Evolutionary conservation across 2,329 filamentous ascomycete genomes (phyloP).

Genomic region (Dactylellina drechsleri): DNA sequence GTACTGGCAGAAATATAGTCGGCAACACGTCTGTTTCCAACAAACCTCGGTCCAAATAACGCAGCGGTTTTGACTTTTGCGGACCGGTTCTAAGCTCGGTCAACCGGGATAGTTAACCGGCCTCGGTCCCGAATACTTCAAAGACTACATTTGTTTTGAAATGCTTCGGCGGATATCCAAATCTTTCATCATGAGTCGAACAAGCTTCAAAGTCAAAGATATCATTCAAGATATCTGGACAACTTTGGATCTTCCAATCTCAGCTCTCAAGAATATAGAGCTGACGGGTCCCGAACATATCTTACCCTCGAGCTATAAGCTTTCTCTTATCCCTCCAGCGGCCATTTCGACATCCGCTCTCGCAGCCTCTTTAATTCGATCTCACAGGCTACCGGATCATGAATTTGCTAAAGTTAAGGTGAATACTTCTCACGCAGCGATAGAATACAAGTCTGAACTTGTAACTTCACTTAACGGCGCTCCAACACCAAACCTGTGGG

Average conservation of each 20-base stretch:
- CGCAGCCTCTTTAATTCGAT: conserved; percentile 65
- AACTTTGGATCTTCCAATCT: conserved; percentile 24
- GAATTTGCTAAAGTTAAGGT: conserved; percentile 63
- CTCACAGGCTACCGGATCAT: conserved; percentile 59
- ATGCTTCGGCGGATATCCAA: conserved; percentile 1
- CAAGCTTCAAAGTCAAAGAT: conserved; percentile 6
- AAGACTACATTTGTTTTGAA: not conserved
- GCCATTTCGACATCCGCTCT: conserved; percentile 67
- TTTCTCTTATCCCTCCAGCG: conserved; percentile 34
- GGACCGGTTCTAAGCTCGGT: not conserved
- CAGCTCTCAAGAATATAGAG: conserved; percentile 16
- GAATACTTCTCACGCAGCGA: conserved; percentile 64
- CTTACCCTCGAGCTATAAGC: conserved; percentile 38
- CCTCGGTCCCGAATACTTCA: not conserved
- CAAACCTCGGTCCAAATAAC: not conserved
- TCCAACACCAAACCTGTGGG: conserved; percentile 60
- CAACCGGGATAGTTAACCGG: not conserved
- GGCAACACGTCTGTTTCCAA: conserved; percentile 1
- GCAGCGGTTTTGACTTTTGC: too few species aligned
- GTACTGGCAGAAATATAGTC: not conserved
- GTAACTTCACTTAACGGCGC: conserved; percentile 7
- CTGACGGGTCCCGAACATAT: conserved; percentile 35
- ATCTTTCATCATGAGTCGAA: conserved; percentile 17
- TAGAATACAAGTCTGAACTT: conserved; percentile 68
- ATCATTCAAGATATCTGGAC: conserved; percentile 41